phyloP scores from a whole-genome alignment of 2,329 filamentous ascomycete species.

The Pezicula radicicola region DNA sequence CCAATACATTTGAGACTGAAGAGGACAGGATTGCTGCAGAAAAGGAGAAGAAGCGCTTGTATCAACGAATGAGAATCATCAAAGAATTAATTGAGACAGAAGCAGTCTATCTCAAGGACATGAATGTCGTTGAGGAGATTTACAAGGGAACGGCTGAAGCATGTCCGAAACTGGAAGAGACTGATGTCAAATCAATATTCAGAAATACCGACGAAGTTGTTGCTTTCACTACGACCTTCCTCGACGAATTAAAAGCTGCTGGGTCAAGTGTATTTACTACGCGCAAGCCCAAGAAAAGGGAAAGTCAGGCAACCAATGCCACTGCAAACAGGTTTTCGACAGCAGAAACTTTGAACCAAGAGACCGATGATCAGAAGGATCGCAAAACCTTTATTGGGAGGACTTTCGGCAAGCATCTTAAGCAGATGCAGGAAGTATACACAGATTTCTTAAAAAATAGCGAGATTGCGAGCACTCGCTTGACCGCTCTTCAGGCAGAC shows the following conservation, averaged over 20 bases:
- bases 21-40: constrained; percentile 40
- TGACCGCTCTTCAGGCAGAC: constrained; percentile 62
- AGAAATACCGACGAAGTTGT: constrained; percentile 91
- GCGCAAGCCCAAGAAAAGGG: constrained; percentile 35
- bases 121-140: constrained; percentile 97
- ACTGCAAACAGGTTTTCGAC: constrained; percentile 18
- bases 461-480: constrained; percentile 57
- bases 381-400: constrained; percentile 26
- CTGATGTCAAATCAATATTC: constrained; percentile 88
- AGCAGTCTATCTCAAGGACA: constrained; percentile 84
- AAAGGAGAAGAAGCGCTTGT: constrained; percentile 68
- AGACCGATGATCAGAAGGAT: constrained; percentile 27
- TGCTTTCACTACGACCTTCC: constrained; percentile 77
- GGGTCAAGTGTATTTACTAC: constrained; percentile 77
- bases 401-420: constrained; percentile 43
- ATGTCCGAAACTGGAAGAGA: constrained; percentile 72
- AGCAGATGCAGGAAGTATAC: constrained; percentile 57
- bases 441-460: constrained; percentile 62
- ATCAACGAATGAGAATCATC: constrained; percentile 78
- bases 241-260: constrained; percentile 76
- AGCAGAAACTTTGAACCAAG: constrained; percentile 20
- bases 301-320: constrained; percentile 19
- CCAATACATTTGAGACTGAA: constrained; percentile 11
- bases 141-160: constrained; percentile 91
- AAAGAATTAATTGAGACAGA: constrained; percentile 94